A percentile compares a stretch with the other conserved stretches of the same genome.
Conservation (phyloP, 176 grass and related monocot genomes). For the Triticum turgidum region DNA sequence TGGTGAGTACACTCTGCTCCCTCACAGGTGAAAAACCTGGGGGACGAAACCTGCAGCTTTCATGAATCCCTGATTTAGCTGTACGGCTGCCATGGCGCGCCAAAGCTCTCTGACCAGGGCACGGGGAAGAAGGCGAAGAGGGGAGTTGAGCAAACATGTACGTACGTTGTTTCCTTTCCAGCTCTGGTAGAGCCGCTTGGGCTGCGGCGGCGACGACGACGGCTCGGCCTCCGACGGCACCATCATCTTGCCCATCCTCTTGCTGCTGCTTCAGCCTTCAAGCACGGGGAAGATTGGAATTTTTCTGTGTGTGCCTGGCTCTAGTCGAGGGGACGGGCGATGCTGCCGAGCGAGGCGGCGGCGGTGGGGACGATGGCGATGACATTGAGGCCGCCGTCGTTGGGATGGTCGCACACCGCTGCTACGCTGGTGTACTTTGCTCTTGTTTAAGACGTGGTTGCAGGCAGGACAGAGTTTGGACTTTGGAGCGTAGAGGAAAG, state of each 20-base stretch:
- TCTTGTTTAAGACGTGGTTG: conserved; percentile 1
- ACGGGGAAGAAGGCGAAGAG: not conserved
- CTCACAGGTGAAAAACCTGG: not conserved
- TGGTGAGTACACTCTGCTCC: not conserved
- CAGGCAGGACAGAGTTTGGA: not conserved
- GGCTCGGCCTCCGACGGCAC: not conserved
- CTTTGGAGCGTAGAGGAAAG: not conserved
- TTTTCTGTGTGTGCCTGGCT: not conserved
- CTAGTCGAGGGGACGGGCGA: not conserved
- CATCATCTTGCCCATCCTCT: conserved; percentile 16
- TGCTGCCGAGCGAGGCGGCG: not conserved
- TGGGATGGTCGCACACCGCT: not conserved
- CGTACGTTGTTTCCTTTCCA: conserved; percentile 76
- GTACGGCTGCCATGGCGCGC: not conserved
- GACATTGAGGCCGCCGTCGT: not conserved
- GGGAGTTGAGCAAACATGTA: not conserved
- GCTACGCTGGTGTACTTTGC: not conserved
- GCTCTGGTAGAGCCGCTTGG: conserved; percentile 48
- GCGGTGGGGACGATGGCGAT: not conserved
- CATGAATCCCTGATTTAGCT: not conserved
- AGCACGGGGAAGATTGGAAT: not conserved
- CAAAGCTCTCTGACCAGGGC: not conserved
- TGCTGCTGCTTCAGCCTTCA: not conserved
- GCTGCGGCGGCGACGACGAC: not conserved
- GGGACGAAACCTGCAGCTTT: not conserved